Base-by-base conservation (phyloP, 352 stramenopile genomes). In the Globisporangium lucens region DNA sequence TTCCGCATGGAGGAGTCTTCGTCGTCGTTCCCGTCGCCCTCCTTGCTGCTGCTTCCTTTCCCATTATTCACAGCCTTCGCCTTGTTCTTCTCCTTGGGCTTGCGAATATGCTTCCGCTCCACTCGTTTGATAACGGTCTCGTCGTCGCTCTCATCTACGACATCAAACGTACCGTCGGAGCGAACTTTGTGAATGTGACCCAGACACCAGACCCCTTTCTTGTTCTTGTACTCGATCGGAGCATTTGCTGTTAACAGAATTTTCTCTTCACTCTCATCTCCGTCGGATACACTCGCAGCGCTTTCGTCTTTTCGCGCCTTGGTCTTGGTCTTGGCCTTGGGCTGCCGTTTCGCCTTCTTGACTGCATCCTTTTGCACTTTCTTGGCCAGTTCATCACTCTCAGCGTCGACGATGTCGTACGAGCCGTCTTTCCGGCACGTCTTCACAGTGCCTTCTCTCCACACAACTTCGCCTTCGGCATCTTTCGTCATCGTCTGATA, bases 111-210 rank as follows among this genome's bases (percentile, higher is more conserved):
- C 47, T 65, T 65, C 3, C 64, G 61, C 49, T 73, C 67, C 6
- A 87, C 64, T 63, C 75, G 70, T 41, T 72, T 81, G n/a, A 51
- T 46, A 8, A 80, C 55, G 13, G 69, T 30, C 6, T 79, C 75
- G 24, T 72, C 66, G n/a, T 80, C 78, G 29, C 63, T 80, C 17
- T 87, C 78, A n/a, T 79, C 30, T 8, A 65, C 75, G 47, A 89
- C 56, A 20, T 89, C 81, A 41, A 75, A 88, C 17, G 66, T 76
- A n/a, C 74, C 81, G 62, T 87, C 83, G 13, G 72, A 80, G 3
- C 74, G 77, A 13, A 70, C 63, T 61, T 71, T 78, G 7, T 46
- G 60, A 2, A 89, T 70, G 3, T 59, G 73, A 49, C 76, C 81
- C 4, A 63, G 47, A 6, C 51, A 56, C 81, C 79, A 89, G 20